A percentile compares a stretch with the other conserved stretches of the same genome.
phyloP scores from a whole-genome alignment of 2,329 filamentous ascomycete genomes.

The Fusarium graminum region DNA sequence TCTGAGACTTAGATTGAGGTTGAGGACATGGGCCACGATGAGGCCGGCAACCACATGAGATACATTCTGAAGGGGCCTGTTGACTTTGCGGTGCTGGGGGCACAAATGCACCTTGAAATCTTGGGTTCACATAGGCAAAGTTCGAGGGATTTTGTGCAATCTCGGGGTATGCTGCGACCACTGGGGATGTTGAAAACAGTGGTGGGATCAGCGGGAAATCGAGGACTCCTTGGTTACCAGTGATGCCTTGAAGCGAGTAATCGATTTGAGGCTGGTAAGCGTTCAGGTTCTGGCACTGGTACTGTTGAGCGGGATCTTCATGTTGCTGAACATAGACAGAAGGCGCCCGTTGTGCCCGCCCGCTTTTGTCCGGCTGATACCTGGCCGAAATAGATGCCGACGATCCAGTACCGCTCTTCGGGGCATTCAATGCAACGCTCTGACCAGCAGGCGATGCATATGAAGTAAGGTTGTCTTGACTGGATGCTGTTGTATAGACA shows the following conservation, averaged over 20 bases:
- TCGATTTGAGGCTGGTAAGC: neutral
- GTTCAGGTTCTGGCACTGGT: neutral
- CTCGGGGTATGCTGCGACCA: neutral
- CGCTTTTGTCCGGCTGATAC: neutral
- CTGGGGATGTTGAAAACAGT: neutral
- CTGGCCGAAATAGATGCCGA: neutral
- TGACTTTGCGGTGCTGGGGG: neutral
- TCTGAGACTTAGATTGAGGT: neutral
- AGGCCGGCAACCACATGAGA: neutral
- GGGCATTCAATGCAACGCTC: neutral
- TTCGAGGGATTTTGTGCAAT: neutral
- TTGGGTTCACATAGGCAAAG: neutral
- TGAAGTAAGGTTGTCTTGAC: neutral
- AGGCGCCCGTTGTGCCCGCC: neutral
- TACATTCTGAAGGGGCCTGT: neutral
- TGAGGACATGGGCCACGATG: constrained; percentile 3
- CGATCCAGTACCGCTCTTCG: neutral
- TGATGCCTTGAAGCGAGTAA: neutral
- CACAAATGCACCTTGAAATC: neutral
- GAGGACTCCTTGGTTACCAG: neutral
- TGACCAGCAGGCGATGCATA: neutral
- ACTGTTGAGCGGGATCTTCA: neutral
- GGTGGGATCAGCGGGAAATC: neutral
- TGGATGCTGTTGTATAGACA: neutral
- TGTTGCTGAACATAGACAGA: neutral